Conservation (phyloP, 306 rosid species). For the Castanea mollissima region DNA sequence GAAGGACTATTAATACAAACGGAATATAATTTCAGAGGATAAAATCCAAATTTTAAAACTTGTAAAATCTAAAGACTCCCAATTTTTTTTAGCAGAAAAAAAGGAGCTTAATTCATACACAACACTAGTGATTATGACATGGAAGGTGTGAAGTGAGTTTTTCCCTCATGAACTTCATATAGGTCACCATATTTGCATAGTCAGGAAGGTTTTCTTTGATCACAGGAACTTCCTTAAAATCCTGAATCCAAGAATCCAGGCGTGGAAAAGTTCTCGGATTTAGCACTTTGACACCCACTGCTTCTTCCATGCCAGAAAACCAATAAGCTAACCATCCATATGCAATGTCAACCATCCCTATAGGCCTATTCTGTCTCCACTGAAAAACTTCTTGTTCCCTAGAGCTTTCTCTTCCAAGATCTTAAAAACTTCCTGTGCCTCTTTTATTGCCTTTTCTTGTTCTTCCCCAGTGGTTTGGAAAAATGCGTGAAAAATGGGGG, state of each 20-base stretch:
- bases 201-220: conserved; percentile 35
- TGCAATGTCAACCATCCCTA: conserved; percentile 42
- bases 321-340: conserved; percentile 38
- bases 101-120: no score
- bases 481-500: conserved; percentile 1
- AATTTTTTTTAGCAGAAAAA: no score
- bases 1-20: no score
- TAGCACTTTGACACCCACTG: conserved; percentile 36
- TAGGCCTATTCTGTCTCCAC: conserved; percentile 31
- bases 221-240: conserved; percentile 22
- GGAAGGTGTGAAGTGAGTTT: no score
- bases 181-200: neutral
- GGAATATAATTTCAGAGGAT: no score
- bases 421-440: conserved; percentile 22
- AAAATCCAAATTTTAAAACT: no score
- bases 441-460: conserved; percentile 25
- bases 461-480: conserved; percentile 21
- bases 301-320: conserved; percentile 40
- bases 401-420: conserved; percentile 36
- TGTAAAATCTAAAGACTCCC: no score
- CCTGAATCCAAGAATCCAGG: conserved; percentile 24
- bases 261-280: conserved; percentile 26
- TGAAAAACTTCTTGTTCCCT: conserved; percentile 40
- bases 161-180: neutral
- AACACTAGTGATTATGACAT: no score